phyloP scores from a whole-genome alignment of 495 filamentous ascomycete genomes.

The Niebla homalea region DNA sequence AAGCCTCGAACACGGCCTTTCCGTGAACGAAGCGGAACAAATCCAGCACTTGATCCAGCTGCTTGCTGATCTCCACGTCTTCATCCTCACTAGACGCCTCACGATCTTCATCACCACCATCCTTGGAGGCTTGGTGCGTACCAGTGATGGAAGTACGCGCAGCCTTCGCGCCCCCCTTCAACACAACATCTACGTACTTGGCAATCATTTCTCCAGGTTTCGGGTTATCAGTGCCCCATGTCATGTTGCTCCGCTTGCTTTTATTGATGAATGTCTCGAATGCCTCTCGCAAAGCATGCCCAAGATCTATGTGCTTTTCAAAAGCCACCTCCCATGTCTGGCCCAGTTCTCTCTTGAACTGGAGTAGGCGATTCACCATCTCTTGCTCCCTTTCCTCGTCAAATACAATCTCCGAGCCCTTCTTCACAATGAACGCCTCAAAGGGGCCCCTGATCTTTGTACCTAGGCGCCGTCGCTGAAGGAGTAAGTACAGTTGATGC shows the following conservation, averaged over 20 bases:
- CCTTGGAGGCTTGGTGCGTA: not conserved
- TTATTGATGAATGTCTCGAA: slow-evolving; percentile 89
- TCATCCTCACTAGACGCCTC: slow-evolving; percentile 56
- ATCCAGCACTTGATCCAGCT: slow-evolving; percentile 82
- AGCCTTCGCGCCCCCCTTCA: slow-evolving; percentile 74
- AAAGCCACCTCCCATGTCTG: slow-evolving; percentile 60
- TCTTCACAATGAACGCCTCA: slow-evolving; percentile 59
- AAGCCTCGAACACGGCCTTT: slow-evolving; percentile 94
- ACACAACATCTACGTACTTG: slow-evolving; percentile 84
- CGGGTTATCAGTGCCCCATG: slow-evolving; percentile 67
- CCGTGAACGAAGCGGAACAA: slow-evolving; percentile 95
- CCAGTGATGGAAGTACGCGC: slow-evolving; percentile 25
- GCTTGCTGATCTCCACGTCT: slow-evolving; percentile 75
- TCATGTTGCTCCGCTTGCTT: slow-evolving; percentile 47
- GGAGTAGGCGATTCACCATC: slow-evolving; percentile 77
- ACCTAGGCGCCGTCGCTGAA: slow-evolving; percentile 51
- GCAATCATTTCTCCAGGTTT: slow-evolving; percentile 98
- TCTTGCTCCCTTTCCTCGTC: slow-evolving; percentile 63
- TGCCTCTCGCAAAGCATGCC: slow-evolving; percentile 63
- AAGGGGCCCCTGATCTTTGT: slow-evolving; percentile 56
- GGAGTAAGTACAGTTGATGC: slow-evolving; percentile 61
- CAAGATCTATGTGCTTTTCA: slow-evolving; percentile 55
- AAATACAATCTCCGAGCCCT: slow-evolving; percentile 67
- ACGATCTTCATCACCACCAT: slow-evolving; percentile 34
- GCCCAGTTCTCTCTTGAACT: slow-evolving; percentile 72